Evolutionary conservation across 441 rosid species (phyloP).

Genomic region (Pelargonium fulgidum): DNA sequence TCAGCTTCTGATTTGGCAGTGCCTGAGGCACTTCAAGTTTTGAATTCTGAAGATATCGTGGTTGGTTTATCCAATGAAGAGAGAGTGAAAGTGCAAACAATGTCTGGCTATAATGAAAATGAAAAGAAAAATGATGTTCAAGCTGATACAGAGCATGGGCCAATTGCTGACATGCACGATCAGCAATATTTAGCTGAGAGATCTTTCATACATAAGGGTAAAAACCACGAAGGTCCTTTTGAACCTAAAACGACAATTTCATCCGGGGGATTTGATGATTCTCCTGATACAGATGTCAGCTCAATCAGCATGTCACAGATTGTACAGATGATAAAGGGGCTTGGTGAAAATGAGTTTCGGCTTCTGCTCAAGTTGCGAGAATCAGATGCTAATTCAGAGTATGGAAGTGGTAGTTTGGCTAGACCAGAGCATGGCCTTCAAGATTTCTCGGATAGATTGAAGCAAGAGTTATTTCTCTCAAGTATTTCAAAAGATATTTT

Average conservation of each 20-base stretch:
- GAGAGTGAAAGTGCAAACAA: constrained; percentile 26
- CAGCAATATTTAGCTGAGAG: constrained; percentile 38
- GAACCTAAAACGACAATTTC: constrained; percentile 24
- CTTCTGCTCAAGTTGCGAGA: constrained; percentile 49
- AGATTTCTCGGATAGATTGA: constrained; percentile 46
- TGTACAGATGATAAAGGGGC: constrained; percentile 45
- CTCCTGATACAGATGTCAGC: constrained; percentile 34
- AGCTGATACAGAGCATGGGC: constrained; percentile 27
- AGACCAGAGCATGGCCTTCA: constrained; percentile 18
- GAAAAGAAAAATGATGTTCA: constrained; percentile 22
- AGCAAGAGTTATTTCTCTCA: constrained; percentile 62
- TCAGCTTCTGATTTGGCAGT: constrained; percentile 23
- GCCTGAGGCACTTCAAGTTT: constrained; percentile 25
- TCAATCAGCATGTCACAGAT: constrained; percentile 45
- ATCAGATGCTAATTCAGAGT: constrained; percentile 26
- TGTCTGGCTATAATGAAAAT: constrained; percentile 19
- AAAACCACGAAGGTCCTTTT: constrained; percentile 35
- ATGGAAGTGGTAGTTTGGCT: constrained; percentile 26
- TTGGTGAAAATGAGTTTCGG: constrained; percentile 56
- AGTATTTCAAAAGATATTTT: constrained; percentile 53
- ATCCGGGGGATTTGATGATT: constrained; percentile 25
- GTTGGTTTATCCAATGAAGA: constrained; percentile 26
- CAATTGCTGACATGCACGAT: constrained; percentile 28
- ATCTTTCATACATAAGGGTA: constrained; percentile 31
- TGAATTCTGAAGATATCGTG: constrained; percentile 24